Evolutionary conservation across 306 rosid species (phyloP).

Genomic region (Abrus precatorius): DNA sequence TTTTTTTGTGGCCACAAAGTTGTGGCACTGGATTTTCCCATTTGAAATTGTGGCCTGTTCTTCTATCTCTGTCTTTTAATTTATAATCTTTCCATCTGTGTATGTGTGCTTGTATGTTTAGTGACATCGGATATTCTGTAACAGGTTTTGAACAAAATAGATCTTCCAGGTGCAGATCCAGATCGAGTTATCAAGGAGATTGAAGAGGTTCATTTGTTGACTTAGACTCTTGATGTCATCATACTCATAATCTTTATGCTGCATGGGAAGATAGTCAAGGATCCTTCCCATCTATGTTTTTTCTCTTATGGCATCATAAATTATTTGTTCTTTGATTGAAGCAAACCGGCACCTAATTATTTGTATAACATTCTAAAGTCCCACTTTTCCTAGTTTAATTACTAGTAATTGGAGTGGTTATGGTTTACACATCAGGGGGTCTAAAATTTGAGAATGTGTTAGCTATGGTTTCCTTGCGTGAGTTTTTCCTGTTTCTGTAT

Average conservation of each 20-base stretch:
- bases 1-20: slow-evolving; percentile 17
- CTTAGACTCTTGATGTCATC: slow-evolving; percentile 34
- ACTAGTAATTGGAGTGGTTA: slow-evolving; percentile 32
- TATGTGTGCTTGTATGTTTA: not conserved
- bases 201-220: slow-evolving; percentile 76
- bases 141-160: slow-evolving; percentile 94
- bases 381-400: slow-evolving; percentile 20
- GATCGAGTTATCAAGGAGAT: slow-evolving; percentile 82
- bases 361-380: slow-evolving; percentile 25
- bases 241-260: slow-evolving; percentile 42
- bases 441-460: slow-evolving; percentile 37
- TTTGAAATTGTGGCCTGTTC: slow-evolving; percentile 41
- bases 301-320: not conserved
- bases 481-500: slow-evolving; percentile 29
- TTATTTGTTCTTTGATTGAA: slow-evolving; percentile 20
- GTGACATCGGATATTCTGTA: slow-evolving; percentile 43
- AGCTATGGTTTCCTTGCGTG: slow-evolving; percentile 31
- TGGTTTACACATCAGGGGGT: slow-evolving; percentile 1
- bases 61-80: not conserved
- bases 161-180: slow-evolving; percentile 98
- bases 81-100: slow-evolving; percentile 5
- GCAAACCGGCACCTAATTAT: slow-evolving; percentile 6
- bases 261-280: slow-evolving; percentile 22
- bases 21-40: slow-evolving; percentile 7
- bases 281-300: slow-evolving; percentile 39